phyloP scores from a whole-genome alignment of 495 filamentous ascomycete species.

The Penicillium desertorum region DNA sequence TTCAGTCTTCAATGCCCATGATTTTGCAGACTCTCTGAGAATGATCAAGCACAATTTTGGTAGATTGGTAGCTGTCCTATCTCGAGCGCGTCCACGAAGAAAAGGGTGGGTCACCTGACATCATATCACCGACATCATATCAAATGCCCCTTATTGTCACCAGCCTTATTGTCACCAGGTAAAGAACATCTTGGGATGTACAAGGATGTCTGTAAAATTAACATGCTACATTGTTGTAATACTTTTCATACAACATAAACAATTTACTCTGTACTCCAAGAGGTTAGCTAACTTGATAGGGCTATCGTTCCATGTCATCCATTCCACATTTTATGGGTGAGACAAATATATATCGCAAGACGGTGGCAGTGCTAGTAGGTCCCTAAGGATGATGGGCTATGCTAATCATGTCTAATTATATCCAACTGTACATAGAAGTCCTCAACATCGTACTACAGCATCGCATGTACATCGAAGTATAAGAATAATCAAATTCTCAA shows the following conservation, averaged over 20 bases:
- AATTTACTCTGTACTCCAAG: not conserved
- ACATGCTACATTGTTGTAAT: not conserved
- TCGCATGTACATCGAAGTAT: not conserved
- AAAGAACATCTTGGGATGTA: too few relatives aligned
- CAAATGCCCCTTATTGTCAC: not conserved
- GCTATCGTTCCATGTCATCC: not conserved
- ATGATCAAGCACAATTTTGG: not conserved
- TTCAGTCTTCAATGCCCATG: slow-evolving; percentile 7
- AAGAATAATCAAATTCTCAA: not conserved
- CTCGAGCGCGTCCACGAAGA: not conserved
- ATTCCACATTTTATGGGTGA: not conserved
- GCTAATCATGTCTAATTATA: not conserved
- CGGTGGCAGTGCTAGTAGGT: not conserved
- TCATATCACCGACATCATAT: not conserved
- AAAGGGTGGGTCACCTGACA: slow-evolving; percentile 10
- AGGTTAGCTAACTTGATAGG: not conserved
- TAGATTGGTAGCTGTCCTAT: not conserved
- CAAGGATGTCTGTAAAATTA: not conserved
- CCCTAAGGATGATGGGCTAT: not conserved
- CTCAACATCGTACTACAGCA: not conserved
- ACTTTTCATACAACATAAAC: not conserved
- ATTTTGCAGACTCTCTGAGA: not conserved
- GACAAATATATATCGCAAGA: too few relatives aligned
- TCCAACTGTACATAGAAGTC: not conserved
- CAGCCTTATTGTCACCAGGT: too few relatives aligned